Evolutionary conservation across 192 early-diverging fungal genomes (phyloP).

Genomic region (Coemansia sp.): DNA sequence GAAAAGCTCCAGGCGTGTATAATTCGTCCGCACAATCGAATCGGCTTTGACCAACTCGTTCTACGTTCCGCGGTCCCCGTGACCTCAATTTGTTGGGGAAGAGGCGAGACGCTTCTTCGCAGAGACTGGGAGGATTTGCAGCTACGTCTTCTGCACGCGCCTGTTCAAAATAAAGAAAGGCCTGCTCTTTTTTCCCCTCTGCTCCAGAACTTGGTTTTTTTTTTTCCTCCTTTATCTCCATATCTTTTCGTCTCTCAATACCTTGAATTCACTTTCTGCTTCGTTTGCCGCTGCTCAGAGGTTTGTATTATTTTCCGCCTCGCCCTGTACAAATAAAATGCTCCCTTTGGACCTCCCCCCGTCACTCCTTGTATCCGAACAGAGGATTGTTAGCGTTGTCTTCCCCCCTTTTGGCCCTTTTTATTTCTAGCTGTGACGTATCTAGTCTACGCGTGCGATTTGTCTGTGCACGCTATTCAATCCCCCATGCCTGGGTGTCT

Average conservation of each 20-base stretch:
- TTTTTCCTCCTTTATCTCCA: constrained; percentile 13
- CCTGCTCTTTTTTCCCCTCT: background rate
- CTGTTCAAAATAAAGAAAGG: background rate
- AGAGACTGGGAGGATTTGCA: too few relatives aligned
- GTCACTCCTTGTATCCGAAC: background rate
- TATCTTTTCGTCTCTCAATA: background rate
- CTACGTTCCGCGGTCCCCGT: constrained; percentile 8
- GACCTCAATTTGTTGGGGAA: constrained; percentile 42
- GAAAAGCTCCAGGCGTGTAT: background rate
- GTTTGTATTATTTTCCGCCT: background rate
- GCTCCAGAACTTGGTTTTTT: background rate
- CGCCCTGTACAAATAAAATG: background rate
- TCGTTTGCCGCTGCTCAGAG: background rate
- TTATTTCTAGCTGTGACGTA: too few relatives aligned
- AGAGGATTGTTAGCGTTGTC: too few relatives aligned
- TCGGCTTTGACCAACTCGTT: background rate
- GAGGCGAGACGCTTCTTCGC: background rate
- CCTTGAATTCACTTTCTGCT: constrained; percentile 1
- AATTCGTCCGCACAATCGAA: background rate
- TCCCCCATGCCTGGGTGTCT: too few relatives aligned
- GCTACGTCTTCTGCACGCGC: background rate
- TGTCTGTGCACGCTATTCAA: too few relatives aligned
- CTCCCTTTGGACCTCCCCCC: background rate
- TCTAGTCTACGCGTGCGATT: too few relatives aligned
- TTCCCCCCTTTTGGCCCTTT: too few relatives aligned